Percentiles rank a stretch among this genome's conserved stretches.
Evolutionary conservation across 2,329 filamentous ascomycete genomes (phyloP).

Genomic region (Stemphylium vesicarium): DNA sequence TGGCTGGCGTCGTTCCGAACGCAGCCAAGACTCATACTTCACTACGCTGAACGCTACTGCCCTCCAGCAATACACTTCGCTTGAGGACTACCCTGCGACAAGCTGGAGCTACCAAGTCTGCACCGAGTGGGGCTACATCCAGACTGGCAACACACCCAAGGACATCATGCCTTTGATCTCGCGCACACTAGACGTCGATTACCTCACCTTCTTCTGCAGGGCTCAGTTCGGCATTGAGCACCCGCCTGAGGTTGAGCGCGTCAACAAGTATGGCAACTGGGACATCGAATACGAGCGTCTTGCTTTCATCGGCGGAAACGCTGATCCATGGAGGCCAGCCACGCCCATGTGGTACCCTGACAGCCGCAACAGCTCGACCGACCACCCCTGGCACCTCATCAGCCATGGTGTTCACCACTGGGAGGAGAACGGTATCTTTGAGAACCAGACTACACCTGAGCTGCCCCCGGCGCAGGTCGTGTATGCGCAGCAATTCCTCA

Average conservation of each 20-base stretch:
- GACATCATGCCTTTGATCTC: slow-evolving; percentile 73
- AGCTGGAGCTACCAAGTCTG: slow-evolving; percentile 65
- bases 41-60: slow-evolving; percentile 54
- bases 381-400: slow-evolving; percentile 77
- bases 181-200: slow-evolving; percentile 70
- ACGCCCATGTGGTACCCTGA: slow-evolving; percentile 72
- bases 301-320: slow-evolving; percentile 77
- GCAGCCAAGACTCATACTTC: slow-evolving; percentile 60
- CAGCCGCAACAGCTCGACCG: slow-evolving; percentile 63
- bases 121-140: slow-evolving; percentile 74
- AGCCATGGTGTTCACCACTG: slow-evolving; percentile 80
- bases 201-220: slow-evolving; percentile 66
- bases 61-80: slow-evolving; percentile 22
- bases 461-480: slow-evolving; percentile 66
- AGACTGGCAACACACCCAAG: slow-evolving; percentile 72
- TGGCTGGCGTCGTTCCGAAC: slow-evolving; percentile 43
- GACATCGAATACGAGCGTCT: slow-evolving; percentile 75
- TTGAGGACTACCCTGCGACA: slow-evolving; percentile 32
- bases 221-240: slow-evolving; percentile 72
- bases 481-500: slow-evolving; percentile 64
- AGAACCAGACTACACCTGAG: slow-evolving; percentile 64
- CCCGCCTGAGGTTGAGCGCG: slow-evolving; percentile 66
- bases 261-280: slow-evolving; percentile 81
- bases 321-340: slow-evolving; percentile 80
- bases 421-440: slow-evolving; percentile 74